phyloP scores from a whole-genome alignment of 352 stramenopile genomes.

The Phytophthora meadii region DNA sequence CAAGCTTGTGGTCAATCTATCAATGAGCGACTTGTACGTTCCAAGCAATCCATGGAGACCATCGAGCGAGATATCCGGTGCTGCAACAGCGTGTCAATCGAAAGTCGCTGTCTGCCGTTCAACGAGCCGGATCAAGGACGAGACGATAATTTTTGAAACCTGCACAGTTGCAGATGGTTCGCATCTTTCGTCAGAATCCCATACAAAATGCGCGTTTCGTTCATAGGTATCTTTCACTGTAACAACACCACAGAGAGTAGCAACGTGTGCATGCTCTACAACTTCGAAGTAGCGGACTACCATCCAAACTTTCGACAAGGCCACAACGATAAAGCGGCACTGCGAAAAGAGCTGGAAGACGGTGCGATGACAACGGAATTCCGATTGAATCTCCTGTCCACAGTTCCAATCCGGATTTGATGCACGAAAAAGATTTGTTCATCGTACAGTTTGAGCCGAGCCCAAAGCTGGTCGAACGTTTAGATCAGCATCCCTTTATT shows the following conservation, averaged over 20 bases:
- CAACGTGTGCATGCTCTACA: too few species aligned
- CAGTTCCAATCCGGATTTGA: conserved; percentile 5
- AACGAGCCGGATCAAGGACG: conserved; percentile 16
- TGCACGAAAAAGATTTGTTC: conserved; percentile 10
- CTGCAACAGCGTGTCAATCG: conserved; percentile 22
- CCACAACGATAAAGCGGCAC: too few species aligned
- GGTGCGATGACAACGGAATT: too few species aligned
- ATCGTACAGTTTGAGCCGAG: background rate
- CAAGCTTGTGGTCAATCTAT: conserved; percentile 20
- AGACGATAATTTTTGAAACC: conserved; percentile 14
- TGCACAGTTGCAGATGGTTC: conserved; percentile 11
- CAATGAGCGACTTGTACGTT: conserved; percentile 26
- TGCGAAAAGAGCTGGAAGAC: too few species aligned
- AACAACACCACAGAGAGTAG: too few species aligned
- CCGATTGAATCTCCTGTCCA: conserved; percentile 2
- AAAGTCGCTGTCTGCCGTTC: conserved; percentile 8
- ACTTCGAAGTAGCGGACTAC: too few species aligned
- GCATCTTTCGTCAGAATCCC: conserved; percentile 19
- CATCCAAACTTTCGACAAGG: too few species aligned
- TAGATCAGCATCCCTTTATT: background rate
- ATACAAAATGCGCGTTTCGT: background rate
- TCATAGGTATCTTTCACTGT: background rate
- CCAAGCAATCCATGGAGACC: conserved; percentile 12
- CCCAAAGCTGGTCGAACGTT: too few species aligned
- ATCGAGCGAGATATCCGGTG: conserved; percentile 24